Base-by-base conservation (phyloP, 1,284 basidiomycete species). In the Xerocomus amazonicus region DNA sequence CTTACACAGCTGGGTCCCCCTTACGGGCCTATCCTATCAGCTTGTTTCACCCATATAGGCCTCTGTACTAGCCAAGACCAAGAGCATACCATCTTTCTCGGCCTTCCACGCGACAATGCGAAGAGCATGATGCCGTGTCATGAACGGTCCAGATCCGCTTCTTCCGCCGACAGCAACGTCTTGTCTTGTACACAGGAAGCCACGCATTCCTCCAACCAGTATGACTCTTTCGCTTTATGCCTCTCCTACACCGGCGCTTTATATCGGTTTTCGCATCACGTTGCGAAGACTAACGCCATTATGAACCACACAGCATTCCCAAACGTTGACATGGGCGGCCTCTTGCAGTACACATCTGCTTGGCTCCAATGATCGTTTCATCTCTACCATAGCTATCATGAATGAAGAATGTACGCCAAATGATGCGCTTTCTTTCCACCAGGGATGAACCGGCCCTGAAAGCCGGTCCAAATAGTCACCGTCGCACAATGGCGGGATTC, bases 281-380 rank as follows among this genome's bases (percentile, higher is more conserved):
- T 33, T 19, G 31, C 17, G 36, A 32, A 48, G 28, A 12, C 37
- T 47, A 44, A 33, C 36, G 31, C 31, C 29, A 49, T 44, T 38
- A 49, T 49, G 45, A 48, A 43, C 10, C 9, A 4, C 51, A 65
- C 62, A 66, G 64, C 62, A 53, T 53, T 56, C 41, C 50, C 16
- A 40, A 34, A 43, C 9, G 4, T 34, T 26, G 39, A 42, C 36
- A 53, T 50, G 44, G 50, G 48, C 58, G 52, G 32, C 19, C 31
- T 13, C 28, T 28, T 33, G 16, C 37, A 16, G 31, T 23, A 32
- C 13, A 9, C 27, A 41, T 39, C 17, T 9, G 2, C 36, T 17
- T 19, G 13, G 3, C 28, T 33, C 50, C 45, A 29, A 32, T 57
- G 42, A 41, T 54, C 37, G 47, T 44, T 35, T 50, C 43, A 39